phyloP scores from a whole-genome alignment of 2,329 filamentous ascomycete genomes.

The Cordyceps cicadae region DNA sequence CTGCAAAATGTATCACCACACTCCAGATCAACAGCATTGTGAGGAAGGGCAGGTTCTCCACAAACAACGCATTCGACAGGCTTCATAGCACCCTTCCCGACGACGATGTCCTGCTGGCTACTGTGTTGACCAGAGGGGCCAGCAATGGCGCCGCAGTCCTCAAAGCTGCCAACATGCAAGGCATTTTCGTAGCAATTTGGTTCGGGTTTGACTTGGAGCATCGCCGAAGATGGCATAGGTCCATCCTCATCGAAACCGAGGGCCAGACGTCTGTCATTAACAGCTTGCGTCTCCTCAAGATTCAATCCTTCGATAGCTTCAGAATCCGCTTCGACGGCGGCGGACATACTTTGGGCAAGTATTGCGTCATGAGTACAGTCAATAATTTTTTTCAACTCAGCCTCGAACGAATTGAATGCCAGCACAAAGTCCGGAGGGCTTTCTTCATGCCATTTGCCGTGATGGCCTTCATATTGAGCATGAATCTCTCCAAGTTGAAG shows the following conservation, averaged over 20 bases:
- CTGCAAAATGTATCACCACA: slow-evolving; percentile 11
- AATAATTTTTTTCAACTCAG: not conserved
- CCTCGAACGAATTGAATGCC: slow-evolving; percentile 10
- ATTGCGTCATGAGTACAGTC: slow-evolving; percentile 4
- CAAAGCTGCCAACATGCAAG: no score
- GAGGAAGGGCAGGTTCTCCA: not conserved
- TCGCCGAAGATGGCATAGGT: no score
- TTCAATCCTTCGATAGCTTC: not conserved
- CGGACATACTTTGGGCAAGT: slow-evolving; percentile 11
- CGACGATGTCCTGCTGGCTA: no score
- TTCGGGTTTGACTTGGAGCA: no score
- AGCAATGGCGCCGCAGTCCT: no score
- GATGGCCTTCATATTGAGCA: not conserved
- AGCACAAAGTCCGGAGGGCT: slow-evolving; percentile 9
- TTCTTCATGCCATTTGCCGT: slow-evolving; percentile 9
- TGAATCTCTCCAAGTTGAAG: slow-evolving; percentile 10
- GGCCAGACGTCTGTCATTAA: not conserved
- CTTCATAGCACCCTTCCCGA: no score
- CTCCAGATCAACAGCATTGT: not conserved
- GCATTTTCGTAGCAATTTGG: no score
- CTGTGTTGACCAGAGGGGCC: no score
- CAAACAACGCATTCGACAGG: no score
- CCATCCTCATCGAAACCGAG: no score
- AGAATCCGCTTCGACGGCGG: slow-evolving; percentile 11
- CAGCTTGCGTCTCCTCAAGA: not conserved